Base-by-base conservation (phyloP, 164 flowering plant genomes). In the Saururus chinensis region DNA sequence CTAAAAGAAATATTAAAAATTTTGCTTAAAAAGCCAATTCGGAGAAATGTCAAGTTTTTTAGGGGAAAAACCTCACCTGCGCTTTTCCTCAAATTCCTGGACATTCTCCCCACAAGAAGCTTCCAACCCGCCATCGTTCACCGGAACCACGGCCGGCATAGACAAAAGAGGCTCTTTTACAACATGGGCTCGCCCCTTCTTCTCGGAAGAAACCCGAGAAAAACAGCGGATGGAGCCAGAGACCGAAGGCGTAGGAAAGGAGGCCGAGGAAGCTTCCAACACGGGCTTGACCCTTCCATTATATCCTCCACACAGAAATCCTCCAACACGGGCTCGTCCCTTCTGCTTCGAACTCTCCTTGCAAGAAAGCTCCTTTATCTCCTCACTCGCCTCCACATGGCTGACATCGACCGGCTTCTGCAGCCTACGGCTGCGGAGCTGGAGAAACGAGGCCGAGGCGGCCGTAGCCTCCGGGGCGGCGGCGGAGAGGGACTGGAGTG, bases 401-500 rank as follows among this genome's bases (percentile, higher is more conserved):
- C 2, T 6, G 37, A 30, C 37, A 17, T 17, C 49, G 49, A 12
- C 49, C 14, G 49, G 49, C 49, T 45, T 45, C 13, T 9, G 49
- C 17, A 45, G 49, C 17, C 49, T 12, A 13, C 49, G 49, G 49
- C 49, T 45, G 14, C 49, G 49, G 49, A 45, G 49, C 17, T 45
- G 49, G 49, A 45, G 49, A 30, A 30, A 30, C 4, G 37, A 2
- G 37, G 6, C 37, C 2, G 37, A 30, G 40, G 67, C 20, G n/a
- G n/a, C n/a, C n/a, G n/a, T n/a, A n/a, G n/a, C n/a, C n/a, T n/a
- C 37, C 2, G 37, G 6, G 40, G 67, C 20, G 45, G 70, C 23
- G 10, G 67, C 20, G 21, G 63, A 81, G 42, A 75, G 82, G 16
- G 73, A 60, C 64, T 83, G 85, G 3, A 86, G 64, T 14, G 97